Evolutionary conservation across 805 yeast genomes (phyloP).

Genomic region (Kodamaea sagamina): DNA sequence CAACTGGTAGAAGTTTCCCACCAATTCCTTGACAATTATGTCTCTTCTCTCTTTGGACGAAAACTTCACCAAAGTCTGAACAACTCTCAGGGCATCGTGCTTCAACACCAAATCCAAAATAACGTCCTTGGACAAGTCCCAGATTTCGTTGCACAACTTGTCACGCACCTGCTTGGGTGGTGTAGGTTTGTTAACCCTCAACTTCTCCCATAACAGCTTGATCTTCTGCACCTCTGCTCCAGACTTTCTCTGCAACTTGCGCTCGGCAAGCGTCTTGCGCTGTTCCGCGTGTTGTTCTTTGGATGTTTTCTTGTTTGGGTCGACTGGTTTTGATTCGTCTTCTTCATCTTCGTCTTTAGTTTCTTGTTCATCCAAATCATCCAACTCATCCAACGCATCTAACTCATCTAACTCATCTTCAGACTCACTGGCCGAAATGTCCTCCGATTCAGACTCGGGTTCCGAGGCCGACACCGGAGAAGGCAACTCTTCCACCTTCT

Average conservation of each 20-base stretch:
- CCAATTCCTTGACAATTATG: conserved; percentile 62
- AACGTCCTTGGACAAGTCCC: conserved; percentile 78
- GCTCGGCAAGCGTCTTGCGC: conserved; percentile 70
- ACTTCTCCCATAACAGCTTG: conserved; percentile 86
- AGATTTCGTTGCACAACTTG: conserved; percentile 76
- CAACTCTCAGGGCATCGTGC: conserved; percentile 95
- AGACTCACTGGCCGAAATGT: conserved; percentile 24
- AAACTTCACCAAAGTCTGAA: conserved; percentile 89
- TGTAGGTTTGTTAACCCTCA: conserved; percentile 82
- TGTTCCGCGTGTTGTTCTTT: conserved; percentile 82
- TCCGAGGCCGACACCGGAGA: conserved; percentile 24
- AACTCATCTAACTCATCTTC: conserved; percentile 25
- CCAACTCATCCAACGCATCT: conserved; percentile 23
- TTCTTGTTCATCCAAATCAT: conserved; percentile 24
- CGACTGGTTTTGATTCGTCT: conserved; percentile 22
- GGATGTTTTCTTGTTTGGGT: conserved; percentile 52
- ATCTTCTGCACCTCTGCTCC: conserved; percentile 84
- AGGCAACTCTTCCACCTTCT: conserved; percentile 32
- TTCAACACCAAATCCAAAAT: conserved; percentile 84
- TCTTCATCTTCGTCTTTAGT: conserved; percentile 28
- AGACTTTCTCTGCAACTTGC: conserved; percentile 85
- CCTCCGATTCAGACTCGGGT: conserved; percentile 31
- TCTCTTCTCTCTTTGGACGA: conserved; percentile 79
- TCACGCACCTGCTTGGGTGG: conserved; percentile 75
- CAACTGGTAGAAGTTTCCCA: conserved; percentile 74